Evolutionary conservation across 2,329 filamentous ascomycete genomes (phyloP).

Genomic region (Aspergillus fumigatus): DNA sequence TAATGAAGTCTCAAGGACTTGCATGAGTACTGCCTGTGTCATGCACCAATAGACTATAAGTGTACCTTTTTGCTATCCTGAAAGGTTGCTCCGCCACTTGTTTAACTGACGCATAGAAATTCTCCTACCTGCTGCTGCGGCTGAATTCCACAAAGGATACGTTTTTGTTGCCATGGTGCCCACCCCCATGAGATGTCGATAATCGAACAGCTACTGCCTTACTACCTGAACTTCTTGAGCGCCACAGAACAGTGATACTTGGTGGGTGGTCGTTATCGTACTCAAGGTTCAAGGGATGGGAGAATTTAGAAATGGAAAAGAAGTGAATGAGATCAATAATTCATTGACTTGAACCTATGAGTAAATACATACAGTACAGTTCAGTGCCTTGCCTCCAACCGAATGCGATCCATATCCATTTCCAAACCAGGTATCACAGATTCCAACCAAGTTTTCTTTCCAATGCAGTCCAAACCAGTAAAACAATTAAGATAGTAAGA

Average conservation of each 20-base stretch:
- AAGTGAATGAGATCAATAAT: not conserved
- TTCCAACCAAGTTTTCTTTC: not conserved
- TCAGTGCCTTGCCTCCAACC: not conserved
- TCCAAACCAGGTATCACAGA: not conserved
- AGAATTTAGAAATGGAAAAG: too few relatives aligned
- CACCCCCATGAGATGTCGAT: conserved; percentile 49
- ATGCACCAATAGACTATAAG: too few relatives aligned
- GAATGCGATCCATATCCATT: conserved; percentile 1
- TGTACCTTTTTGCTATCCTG: too few relatives aligned
- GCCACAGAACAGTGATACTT: too few relatives aligned
- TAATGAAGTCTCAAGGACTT: too few relatives aligned
- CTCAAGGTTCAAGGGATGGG: too few relatives aligned
- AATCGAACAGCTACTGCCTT: too few relatives aligned
- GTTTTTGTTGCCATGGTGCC: conserved; percentile 54
- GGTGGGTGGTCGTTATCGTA: conserved; percentile 22
- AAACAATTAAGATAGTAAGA: not conserved
- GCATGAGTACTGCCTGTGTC: too few relatives aligned
- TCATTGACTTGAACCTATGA: not conserved
- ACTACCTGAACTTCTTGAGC: too few relatives aligned
- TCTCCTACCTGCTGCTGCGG: conserved; percentile 54
- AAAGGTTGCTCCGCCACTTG: not conserved
- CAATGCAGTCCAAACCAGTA: not conserved
- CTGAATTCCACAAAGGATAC: conserved; percentile 53
- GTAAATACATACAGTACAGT: not conserved
- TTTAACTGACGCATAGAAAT: conserved; percentile 34